Base-by-base conservation (phyloP, 768 basidiomycete species). In the Amanita polypyramis region DNA sequence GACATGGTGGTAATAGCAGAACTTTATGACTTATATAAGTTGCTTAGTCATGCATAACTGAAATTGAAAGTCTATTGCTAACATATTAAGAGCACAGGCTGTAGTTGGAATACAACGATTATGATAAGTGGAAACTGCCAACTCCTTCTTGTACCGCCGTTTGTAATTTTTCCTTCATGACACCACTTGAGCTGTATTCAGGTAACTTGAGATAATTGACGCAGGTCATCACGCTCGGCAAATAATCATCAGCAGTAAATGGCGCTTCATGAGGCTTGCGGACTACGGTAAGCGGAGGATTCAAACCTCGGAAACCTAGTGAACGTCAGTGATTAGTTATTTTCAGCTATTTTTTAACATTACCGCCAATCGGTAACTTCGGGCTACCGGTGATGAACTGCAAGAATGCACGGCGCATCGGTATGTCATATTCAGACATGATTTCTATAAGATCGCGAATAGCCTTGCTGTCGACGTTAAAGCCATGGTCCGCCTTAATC, bases 311-410 rank as follows among this genome's bases (percentile, higher is more conserved):
- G 85, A 98, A 99, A 39, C 93, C 92, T 87, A 55, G 34, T 43
- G 35, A 43, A 33, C 11, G 21, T 33, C 35, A 46, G 43, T 17
- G 10, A 39, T 11, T 14, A 17, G 36, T n/a, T 23, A 1, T 39
- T n/a, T 20, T 49, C 19, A 9, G 9, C 11, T 12, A 32, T 2
- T 33, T 17, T 49, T 20, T 10, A 27, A 68, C 83, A 27, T n/a
- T 53, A 91, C 93, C 94, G 56, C 94, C 94, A 46, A 97, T 95
- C 14, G 94, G 94, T 34, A 97, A 63, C 64, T 95, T 96, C 14
- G 94, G 94, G 60, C 94, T 95, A 36, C 96, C 96, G 9, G 96
- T 98, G 53, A 96, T 90, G 64, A 98, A 99, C 61, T 97, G 94
- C 27, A 99, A 69, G 67, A 85, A 96, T 45, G 87, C 84, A 53